Evolutionary conservation across 257 asterid species (phyloP).

Genomic region (Haberlea rhodopensis): DNA sequence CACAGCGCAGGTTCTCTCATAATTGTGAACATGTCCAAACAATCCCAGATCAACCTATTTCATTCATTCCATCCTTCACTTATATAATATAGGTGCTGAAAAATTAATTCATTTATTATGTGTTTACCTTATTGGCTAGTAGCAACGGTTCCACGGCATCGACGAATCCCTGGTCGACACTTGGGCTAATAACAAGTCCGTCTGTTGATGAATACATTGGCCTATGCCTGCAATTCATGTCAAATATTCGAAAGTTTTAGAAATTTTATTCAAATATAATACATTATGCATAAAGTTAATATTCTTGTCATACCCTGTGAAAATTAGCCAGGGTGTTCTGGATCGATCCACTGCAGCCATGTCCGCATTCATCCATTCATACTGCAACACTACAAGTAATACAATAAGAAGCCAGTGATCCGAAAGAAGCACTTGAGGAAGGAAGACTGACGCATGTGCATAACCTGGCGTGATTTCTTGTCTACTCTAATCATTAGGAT

Average conservation of each 20-base stretch:
- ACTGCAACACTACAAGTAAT: constrained; percentile 30
- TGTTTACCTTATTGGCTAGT: constrained; percentile 48
- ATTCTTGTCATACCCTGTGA: constrained; percentile 81
- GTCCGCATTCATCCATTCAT: constrained; percentile 73
- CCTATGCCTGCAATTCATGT: constrained; percentile 59
- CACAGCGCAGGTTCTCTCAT: constrained; percentile 79
- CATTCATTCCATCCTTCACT: too few relatives aligned
- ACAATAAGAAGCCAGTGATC: too few relatives aligned
- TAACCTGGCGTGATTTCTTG: too few relatives aligned
- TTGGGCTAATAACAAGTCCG: constrained; percentile 26
- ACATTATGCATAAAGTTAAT: too few relatives aligned
- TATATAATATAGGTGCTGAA: too few relatives aligned
- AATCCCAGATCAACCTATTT: constrained; percentile 69
- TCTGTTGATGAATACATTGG: constrained; percentile 65
- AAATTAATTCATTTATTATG: too few relatives aligned
- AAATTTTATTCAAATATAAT: background rate
- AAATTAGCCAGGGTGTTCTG: constrained; percentile 81
- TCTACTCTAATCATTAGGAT: too few relatives aligned
- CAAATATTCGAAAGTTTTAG: background rate
- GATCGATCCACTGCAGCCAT: constrained; percentile 64
- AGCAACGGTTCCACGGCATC: constrained; percentile 73
- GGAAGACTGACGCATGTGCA: too few relatives aligned
- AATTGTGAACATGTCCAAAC: constrained; percentile 92
- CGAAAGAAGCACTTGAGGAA: too few relatives aligned
- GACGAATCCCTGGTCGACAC: constrained; percentile 53